Percentiles rank a stretch among this genome's conserved stretches.
These are phyloP conservation scores for Salix dunnii DNA, from an alignment of 345 rosid genomes.

Conservation along the genomic window DNA sequence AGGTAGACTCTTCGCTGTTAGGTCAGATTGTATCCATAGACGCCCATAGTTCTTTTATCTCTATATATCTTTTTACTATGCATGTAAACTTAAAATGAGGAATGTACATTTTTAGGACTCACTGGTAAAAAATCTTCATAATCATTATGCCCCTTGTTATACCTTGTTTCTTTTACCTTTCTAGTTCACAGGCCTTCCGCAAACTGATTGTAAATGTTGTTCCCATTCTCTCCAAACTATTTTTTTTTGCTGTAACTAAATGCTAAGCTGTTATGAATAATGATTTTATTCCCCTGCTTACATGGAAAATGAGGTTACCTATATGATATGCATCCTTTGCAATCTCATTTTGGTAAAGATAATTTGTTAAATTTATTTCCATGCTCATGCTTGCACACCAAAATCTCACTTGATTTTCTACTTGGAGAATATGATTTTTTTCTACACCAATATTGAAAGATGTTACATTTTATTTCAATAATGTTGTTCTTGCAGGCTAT, in stretches of 20 bases:
- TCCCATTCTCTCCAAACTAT: neutral
- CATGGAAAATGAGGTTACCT: neutral
- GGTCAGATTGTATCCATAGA: neutral
- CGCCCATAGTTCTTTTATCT: neutral
- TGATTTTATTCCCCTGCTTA: neutral
- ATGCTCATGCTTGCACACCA: neutral
- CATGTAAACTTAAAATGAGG: neutral
- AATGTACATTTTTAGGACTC: neutral
- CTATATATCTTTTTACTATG: neutral
- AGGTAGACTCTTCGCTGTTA: neutral
- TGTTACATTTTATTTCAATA: neutral
- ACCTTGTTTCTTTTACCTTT: neutral
- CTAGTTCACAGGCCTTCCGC: neutral
- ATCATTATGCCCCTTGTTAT: neutral
- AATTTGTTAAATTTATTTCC: neutral
- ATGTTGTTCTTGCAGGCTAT: slow-evolving; percentile 61
- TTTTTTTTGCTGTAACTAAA: neutral
- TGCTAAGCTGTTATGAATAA: neutral
- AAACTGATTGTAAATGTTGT: neutral
- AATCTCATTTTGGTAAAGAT: neutral
- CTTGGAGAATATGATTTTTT: neutral
- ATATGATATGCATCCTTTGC: neutral
- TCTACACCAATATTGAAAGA: neutral
- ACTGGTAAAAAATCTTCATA: neutral
- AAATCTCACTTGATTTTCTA: neutral